phyloP scores from a whole-genome alignment of 2,329 filamentous ascomycete species.

The Endothia cerciana region DNA sequence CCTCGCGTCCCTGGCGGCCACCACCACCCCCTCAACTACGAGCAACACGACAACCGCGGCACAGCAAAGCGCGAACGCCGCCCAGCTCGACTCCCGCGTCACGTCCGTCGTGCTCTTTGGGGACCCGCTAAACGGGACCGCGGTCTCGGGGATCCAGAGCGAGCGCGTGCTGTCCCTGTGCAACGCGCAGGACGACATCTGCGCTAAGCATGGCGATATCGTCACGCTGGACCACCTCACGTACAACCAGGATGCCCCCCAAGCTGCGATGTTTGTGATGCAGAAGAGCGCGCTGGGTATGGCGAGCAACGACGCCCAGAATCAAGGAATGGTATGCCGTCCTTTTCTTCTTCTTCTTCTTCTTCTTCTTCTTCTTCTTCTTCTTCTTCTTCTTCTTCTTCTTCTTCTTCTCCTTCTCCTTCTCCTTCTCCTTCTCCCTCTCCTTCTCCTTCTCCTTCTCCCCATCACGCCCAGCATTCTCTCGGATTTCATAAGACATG shows the following conservation, averaged over 20 bases:
- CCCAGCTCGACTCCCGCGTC: slow-evolving; percentile 12
- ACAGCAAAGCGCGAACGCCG: no score
- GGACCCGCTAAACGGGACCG: slow-evolving; percentile 29
- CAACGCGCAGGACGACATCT: slow-evolving; percentile 27
- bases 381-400: not conserved
- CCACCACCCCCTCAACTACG: no score
- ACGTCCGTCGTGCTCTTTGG: slow-evolving; percentile 24
- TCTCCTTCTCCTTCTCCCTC: not conserved
- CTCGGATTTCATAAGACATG: not conserved
- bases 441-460: not conserved
- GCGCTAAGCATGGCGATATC: slow-evolving; percentile 30
- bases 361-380: not conserved
- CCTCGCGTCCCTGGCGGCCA: slow-evolving; percentile 14
- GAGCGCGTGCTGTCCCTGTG: slow-evolving; percentile 21
- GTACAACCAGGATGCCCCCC: slow-evolving; percentile 32
- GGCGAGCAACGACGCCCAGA: slow-evolving; percentile 33
- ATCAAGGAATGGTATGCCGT: slow-evolving; percentile 32
- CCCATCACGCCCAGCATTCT: not conserved
- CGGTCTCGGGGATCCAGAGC: slow-evolving; percentile 17
- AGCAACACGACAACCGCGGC: not conserved
- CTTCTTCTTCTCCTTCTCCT: not conserved
- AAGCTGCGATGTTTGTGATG: slow-evolving; percentile 36
- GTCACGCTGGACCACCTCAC: slow-evolving; percentile 36
- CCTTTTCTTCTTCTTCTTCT: no score
- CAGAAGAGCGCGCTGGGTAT: slow-evolving; percentile 34